phyloP scores from a whole-genome alignment of 345 rosid genomes.

The Dipteronia dyeriana region DNA sequence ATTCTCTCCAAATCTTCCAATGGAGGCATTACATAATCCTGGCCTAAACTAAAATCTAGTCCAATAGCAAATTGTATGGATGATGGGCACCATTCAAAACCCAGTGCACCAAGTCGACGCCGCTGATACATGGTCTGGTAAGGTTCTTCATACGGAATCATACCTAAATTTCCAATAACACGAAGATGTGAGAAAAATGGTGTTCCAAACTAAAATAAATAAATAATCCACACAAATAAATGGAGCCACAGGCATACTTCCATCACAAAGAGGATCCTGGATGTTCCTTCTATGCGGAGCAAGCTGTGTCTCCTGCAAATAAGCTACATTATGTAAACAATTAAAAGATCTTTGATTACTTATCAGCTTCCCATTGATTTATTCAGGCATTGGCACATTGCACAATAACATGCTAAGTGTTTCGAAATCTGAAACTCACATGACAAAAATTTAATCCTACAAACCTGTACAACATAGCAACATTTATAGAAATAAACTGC shows the following conservation, averaged over 20 bases:
- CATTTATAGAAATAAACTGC: neutral
- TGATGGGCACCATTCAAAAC: slow-evolving; percentile 86
- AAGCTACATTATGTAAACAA: slow-evolving; percentile 14
- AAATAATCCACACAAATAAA: slow-evolving; percentile 25
- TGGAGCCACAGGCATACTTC: slow-evolving; percentile 53
- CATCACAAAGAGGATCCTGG: slow-evolving; percentile 96
- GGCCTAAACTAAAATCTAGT: slow-evolving; percentile 83
- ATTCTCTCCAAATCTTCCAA: slow-evolving; percentile 84
- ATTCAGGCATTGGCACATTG: neutral
- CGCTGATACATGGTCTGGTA: slow-evolving; percentile 93
- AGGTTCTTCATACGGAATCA: slow-evolving; percentile 96
- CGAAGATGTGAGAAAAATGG: slow-evolving; percentile 1
- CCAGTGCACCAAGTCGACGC: slow-evolving; percentile 89
- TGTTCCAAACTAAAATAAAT: slow-evolving; percentile 18
- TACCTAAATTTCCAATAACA: slow-evolving; percentile 53
- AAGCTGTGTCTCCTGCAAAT: slow-evolving; percentile 87
- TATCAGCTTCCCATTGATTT: slow-evolving; percentile 14
- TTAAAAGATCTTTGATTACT: slow-evolving; percentile 15
- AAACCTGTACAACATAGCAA: neutral
- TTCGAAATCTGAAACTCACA: neutral
- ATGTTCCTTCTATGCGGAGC: slow-evolving; percentile 83
- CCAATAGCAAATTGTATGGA: slow-evolving; percentile 71
- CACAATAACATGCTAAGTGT: slow-evolving; percentile 3
- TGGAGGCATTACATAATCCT: slow-evolving; percentile 81
- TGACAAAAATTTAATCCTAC: neutral